Percentiles rank a stretch among this genome's conserved stretches.
Conservation (phyloP, 2,329 filamentous ascomycete species). For the Lachnellula subtilissima region DNA sequence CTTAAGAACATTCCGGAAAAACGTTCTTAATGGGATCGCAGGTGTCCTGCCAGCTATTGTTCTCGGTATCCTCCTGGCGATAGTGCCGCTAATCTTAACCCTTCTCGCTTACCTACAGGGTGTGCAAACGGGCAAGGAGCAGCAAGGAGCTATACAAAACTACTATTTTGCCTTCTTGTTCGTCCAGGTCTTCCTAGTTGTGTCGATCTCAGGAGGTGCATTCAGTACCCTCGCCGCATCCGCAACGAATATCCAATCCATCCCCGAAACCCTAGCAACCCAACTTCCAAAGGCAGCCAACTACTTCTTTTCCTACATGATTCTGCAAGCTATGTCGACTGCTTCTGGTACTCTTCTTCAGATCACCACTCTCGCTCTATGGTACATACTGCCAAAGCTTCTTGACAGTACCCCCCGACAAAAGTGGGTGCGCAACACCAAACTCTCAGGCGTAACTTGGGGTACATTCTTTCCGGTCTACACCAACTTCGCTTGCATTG, state of each 20-base stretch:
- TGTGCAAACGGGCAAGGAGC: slow-evolving; percentile 74
- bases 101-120: slow-evolving; percentile 71
- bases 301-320: slow-evolving; percentile 99
- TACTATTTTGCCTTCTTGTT: slow-evolving; percentile 96
- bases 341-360: slow-evolving; percentile 87
- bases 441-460: slow-evolving; percentile 75
- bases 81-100: slow-evolving; percentile 75
- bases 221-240: slow-evolving; percentile 51
- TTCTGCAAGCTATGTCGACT: slow-evolving; percentile 85
- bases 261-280: slow-evolving; percentile 67
- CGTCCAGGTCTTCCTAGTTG: slow-evolving; percentile 89
- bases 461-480: slow-evolving; percentile 94
- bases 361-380: slow-evolving; percentile 69
- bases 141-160: slow-evolving; percentile 77
- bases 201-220: slow-evolving; percentile 76
- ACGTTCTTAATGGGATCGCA: slow-evolving; percentile 60
- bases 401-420: slow-evolving; percentile 75
- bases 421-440: slow-evolving; percentile 84
- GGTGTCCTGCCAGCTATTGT: slow-evolving; percentile 81
- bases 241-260: slow-evolving; percentile 48
- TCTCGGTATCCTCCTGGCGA: slow-evolving; percentile 69
- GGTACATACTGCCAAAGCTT: slow-evolving; percentile 76
- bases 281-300: slow-evolving; percentile 85
- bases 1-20: slow-evolving; percentile 60
- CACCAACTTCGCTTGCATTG: slow-evolving; percentile 93